Percentiles rank a stretch among this genome's conserved stretches.
phyloP scores from a whole-genome alignment of 495 filamentous ascomycete genomes.

The Aspergillus funiculosus region DNA sequence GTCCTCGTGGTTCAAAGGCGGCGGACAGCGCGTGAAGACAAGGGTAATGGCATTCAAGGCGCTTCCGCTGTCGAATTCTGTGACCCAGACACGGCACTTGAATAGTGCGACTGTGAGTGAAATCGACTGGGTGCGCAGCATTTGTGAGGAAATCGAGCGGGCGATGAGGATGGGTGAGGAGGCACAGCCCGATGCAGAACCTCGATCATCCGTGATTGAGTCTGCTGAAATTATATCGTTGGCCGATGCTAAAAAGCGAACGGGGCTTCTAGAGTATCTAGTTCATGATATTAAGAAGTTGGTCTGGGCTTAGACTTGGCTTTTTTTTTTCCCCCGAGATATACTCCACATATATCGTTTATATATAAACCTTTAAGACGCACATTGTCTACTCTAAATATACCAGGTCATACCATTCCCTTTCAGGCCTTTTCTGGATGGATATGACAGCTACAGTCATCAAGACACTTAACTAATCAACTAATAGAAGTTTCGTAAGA shows the following conservation, averaged over 20 bases:
- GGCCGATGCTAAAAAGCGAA: conserved; percentile 80
- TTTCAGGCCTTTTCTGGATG: too few relatives aligned
- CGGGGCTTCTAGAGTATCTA: conserved; percentile 76
- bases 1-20: conserved; percentile 37
- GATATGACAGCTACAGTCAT: too few relatives aligned
- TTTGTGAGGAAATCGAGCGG: conserved; percentile 56
- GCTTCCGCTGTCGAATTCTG: conserved; percentile 35
- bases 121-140: conserved; percentile 59
- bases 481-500: too few relatives aligned
- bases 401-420: too few relatives aligned
- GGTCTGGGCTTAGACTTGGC: conserved; percentile 67
- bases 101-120: conserved; percentile 51
- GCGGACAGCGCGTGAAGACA: conserved; percentile 27
- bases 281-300: conserved; percentile 85
- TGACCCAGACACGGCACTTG: conserved; percentile 32
- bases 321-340: neutral
- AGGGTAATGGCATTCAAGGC: conserved; percentile 55
- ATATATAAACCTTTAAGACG: neutral
- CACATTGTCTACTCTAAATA: too few relatives aligned
- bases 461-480: too few relatives aligned
- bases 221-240: conserved; percentile 73
- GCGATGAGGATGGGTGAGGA: conserved; percentile 33
- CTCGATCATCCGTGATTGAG: conserved; percentile 44
- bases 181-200: conserved; percentile 8
- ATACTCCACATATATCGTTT: neutral